Evolutionary conservation across 2,329 filamentous ascomycete species (phyloP).

Genomic region (Fusarium continuum): DNA sequence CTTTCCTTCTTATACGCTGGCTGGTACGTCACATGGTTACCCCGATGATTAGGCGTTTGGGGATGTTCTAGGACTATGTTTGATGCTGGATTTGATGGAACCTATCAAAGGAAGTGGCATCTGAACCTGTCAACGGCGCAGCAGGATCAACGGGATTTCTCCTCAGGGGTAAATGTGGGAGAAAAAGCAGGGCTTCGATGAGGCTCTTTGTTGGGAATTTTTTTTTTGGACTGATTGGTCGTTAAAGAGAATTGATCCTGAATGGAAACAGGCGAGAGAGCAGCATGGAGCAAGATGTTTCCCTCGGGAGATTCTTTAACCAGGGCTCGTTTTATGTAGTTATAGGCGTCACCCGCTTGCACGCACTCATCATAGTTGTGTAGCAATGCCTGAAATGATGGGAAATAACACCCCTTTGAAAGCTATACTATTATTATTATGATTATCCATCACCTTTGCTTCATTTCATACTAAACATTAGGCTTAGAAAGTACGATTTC

Average conservation of each 20-base stretch:
- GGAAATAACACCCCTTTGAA: slow-evolving; percentile 24
- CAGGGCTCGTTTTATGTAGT: slow-evolving; percentile 38
- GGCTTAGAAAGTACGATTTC: too few relatives aligned
- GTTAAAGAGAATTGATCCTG: slow-evolving; percentile 3
- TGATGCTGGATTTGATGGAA: slow-evolving; percentile 19
- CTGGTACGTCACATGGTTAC: slow-evolving; percentile 37
- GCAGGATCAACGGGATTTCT: slow-evolving; percentile 13
- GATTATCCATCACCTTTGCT: too few relatives aligned
- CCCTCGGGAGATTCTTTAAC: neutral
- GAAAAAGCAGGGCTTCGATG: slow-evolving; percentile 2
- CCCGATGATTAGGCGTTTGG: slow-evolving; percentile 41
- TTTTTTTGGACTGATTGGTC: neutral
- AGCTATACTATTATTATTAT: slow-evolving; percentile 8
- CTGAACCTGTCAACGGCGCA: slow-evolving; percentile 20
- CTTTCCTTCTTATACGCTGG: slow-evolving; percentile 42
- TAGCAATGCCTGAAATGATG: slow-evolving; percentile 26
- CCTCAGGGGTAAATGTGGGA: slow-evolving; percentile 7
- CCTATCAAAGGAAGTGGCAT: slow-evolving; percentile 9
- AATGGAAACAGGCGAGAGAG: slow-evolving; percentile 9
- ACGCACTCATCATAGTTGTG: slow-evolving; percentile 25
- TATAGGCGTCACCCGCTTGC: slow-evolving; percentile 31
- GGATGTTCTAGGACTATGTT: slow-evolving; percentile 30
- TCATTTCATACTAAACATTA: too few relatives aligned
- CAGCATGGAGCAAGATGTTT: slow-evolving; percentile 2
- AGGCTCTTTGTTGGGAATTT: neutral